These are phyloP conservation scores for Zymoseptoria brevis DNA, from an alignment of 2,329 filamentous ascomycete species.

Conservation along the genomic window DNA sequence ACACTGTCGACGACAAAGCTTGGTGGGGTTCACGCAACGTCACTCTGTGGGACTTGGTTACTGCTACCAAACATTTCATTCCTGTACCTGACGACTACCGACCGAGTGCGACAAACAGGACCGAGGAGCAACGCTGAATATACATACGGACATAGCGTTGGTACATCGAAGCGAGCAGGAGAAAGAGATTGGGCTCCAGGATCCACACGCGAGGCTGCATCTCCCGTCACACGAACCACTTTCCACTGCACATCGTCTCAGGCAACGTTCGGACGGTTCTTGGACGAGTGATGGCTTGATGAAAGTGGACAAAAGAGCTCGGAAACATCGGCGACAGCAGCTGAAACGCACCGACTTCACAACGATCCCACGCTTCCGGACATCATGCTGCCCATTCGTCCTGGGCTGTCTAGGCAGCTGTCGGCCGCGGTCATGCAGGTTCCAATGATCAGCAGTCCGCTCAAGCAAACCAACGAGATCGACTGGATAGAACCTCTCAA, in stretches of 20 bases:
- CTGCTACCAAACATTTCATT: not conserved
- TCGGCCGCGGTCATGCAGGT: slow-evolving; percentile 62
- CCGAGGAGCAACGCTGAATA: not conserved
- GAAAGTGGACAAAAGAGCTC: not conserved
- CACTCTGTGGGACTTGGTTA: not conserved
- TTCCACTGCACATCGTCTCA: not conserved
- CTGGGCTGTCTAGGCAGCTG: slow-evolving; percentile 26
- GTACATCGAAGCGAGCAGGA: not conserved
- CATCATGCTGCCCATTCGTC: slow-evolving; percentile 34
- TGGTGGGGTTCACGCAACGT: not conserved
- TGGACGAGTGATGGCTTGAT: not conserved
- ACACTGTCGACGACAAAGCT: not conserved
- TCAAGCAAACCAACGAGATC: slow-evolving; percentile 93
- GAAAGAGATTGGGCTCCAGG: not conserved
- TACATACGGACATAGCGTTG: not conserved
- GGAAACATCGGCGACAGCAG: not conserved
- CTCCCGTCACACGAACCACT: not conserved
- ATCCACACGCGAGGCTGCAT: not conserved
- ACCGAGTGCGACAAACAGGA: not conserved
- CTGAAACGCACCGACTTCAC: not conserved
- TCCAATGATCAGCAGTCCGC: slow-evolving; percentile 89
- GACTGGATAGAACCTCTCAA: slow-evolving; percentile 94
- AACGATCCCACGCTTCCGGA: slow-evolving; percentile 18
- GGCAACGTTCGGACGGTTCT: not conserved
- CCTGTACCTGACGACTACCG: not conserved